Base-by-base conservation (phyloP, 441 rosid genomes). In the Populus tomentosa region DNA sequence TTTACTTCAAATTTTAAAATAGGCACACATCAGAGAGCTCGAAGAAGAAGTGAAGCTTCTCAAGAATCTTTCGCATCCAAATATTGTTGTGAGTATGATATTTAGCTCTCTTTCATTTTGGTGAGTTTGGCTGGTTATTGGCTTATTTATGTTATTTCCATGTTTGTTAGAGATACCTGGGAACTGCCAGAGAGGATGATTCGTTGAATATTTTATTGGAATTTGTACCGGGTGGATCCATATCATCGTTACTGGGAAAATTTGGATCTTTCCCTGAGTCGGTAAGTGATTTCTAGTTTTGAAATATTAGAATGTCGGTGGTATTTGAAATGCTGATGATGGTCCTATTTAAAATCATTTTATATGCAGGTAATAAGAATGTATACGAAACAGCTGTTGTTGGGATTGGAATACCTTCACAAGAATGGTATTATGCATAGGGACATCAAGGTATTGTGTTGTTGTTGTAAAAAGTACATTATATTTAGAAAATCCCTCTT, bases 21-120 rank as follows among this genome's bases (percentile, higher is more conserved):
- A 97, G 99, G 90, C 94, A 81, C 97, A 97, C 67, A 94, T 97
- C 53, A 87, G 91, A 79, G 99, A 94, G 90, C 96, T 97, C 21
- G 99, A 97, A 82, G 98, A 97, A 84, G 99, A 97, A 88, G 98
- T 97, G 77, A 89, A 89, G 78, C 91, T 97, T 77, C 89, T 97
- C 23, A 91, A 90, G 89, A 97, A 93, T 82, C 97, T 94, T 76
- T 87, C 95, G 4, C 99, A 97, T 86, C 94, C 90, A 63, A 94
- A 97, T 79, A 97, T 97, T 56, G 98, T 97, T 82, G 98, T 97
- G 88, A 92, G 98, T 86, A 36, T 73, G 32, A n/a, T 64, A 5
- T 61, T 69, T 70, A 24, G 32, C 16, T 65, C 76, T 46, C 6
- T 11, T 61, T 33, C 23, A 38, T 73, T 9, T 33, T 13, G 26